These are phyloP conservation scores for Wickerhamiella parazyma DNA, from an alignment of 805 yeast species.

Conservation along the genomic window DNA sequence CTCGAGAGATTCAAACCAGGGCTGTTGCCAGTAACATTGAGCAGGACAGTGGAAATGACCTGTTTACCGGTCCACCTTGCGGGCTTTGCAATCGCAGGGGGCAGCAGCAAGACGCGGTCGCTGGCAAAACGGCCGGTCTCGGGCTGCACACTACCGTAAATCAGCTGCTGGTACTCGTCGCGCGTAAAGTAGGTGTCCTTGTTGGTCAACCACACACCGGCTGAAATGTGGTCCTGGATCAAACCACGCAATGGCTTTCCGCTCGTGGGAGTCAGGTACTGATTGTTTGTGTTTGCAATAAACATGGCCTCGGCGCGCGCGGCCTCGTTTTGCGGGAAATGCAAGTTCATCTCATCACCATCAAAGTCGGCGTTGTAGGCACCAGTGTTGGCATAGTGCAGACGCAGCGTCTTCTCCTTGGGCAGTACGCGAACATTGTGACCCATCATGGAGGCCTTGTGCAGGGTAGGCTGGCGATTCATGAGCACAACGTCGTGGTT, in stretches of 20 bases:
- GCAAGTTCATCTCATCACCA: slow-evolving; percentile 99
- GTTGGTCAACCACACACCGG: slow-evolving; percentile 96
- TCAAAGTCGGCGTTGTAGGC: slow-evolving; percentile 98
- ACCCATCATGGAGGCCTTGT: slow-evolving; percentile 99
- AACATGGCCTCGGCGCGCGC: slow-evolving; percentile 93
- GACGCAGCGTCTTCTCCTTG: slow-evolving; percentile 88
- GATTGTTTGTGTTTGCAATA: slow-evolving; percentile 94
- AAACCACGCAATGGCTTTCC: slow-evolving; percentile 98
- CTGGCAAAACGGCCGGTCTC: slow-evolving; percentile 83
- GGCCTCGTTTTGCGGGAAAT: slow-evolving; percentile 94
- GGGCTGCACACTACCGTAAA: slow-evolving; percentile 89
- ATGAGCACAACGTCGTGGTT: slow-evolving; percentile 91
- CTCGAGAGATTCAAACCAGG: slow-evolving; percentile 84
- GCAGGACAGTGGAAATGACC: slow-evolving; percentile 77
- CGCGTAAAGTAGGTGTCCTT: slow-evolving; percentile 85
- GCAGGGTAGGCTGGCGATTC: slow-evolving; percentile 99
- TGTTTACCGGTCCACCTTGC: slow-evolving; percentile 96
- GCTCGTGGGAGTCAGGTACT: slow-evolving; percentile 94
- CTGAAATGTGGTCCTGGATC: slow-evolving; percentile 97
- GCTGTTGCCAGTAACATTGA: slow-evolving; percentile 73
- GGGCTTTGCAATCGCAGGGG: slow-evolving; percentile 84
- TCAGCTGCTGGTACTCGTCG: slow-evolving; percentile 83
- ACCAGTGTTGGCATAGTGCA: slow-evolving; percentile 98
- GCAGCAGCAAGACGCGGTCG: slow-evolving; percentile 53
- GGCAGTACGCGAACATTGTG: slow-evolving; percentile 95